Conservation (phyloP, 2,329 filamentous ascomycete species). For the Xylaria polymorpha region DNA sequence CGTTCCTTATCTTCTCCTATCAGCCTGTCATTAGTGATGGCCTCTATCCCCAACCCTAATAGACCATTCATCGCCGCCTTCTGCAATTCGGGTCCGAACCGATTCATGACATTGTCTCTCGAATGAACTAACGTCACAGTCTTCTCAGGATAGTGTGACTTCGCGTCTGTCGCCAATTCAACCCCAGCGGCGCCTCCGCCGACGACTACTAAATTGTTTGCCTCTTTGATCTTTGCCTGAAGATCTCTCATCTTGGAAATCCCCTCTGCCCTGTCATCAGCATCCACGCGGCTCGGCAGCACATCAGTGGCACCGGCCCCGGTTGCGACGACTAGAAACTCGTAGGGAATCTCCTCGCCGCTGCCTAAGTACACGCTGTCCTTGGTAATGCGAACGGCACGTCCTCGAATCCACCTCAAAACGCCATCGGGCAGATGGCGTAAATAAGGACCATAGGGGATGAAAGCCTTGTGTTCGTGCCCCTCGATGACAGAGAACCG, state of each 20-base stretch:
- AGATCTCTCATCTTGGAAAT: conserved; percentile 57
- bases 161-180: conserved; percentile 70
- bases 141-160: conserved; percentile 66
- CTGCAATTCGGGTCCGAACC: conserved; percentile 60
- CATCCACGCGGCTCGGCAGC: conserved; percentile 61
- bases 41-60: conserved; percentile 59
- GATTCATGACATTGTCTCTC: conserved; percentile 62
- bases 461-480: conserved; percentile 69
- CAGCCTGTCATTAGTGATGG: conserved; percentile 64
- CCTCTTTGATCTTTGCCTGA: conserved; percentile 58
- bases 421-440: conserved; percentile 30
- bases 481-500: conserved; percentile 67
- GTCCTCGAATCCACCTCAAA: conserved; percentile 56
- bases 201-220: conserved; percentile 60
- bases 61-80: conserved; percentile 56
- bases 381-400: conserved; percentile 54
- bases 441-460: conserved; percentile 64
- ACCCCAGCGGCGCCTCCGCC: conserved; percentile 72
- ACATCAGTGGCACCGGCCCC: conserved; percentile 58
- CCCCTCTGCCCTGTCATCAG: conserved; percentile 56
- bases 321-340: conserved; percentile 68
- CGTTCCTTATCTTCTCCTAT: conserved; percentile 52
- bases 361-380: conserved; percentile 55
- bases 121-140: conserved; percentile 69
- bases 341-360: conserved; percentile 62